Evolutionary conservation across 495 filamentous ascomycete species (phyloP), one percentile per base, ranked within the genome.

Genomic region (Trichoderma reesei): DNA sequence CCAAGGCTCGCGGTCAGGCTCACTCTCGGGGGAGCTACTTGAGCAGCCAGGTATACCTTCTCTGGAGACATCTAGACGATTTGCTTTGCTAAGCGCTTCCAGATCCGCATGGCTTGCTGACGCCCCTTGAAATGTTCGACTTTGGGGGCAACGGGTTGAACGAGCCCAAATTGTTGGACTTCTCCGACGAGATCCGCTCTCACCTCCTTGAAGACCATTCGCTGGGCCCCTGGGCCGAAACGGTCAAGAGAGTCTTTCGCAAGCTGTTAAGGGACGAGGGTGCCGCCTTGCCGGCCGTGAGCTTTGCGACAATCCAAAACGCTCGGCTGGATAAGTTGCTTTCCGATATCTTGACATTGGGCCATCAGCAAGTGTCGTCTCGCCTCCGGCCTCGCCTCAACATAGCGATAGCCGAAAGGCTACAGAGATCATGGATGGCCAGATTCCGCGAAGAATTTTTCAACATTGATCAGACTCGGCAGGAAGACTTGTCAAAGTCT

Each of bases 311-410:
- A 1, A 72, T 79, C 61, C 73, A 72, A 64, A 36, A 67, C n/a
- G 74, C 78, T 26, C 75, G 71, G 4, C 73, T 79, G 1, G 78
- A 80, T 64, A 79, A 76, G 67, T 44, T 80, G 41, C 59, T 80
- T 0, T 66, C 66, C 16, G 75, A 77, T 14, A 67, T 80, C 3
- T 62, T 73, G 5, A 64, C 68, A 31, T 68, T 65, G 54, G 67
- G 64, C 0, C 63, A 70, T 41, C 63, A 63, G 9, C 63, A 60
- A 5, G 42, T 63, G 6, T 48, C 62, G 4, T 20, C 68, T 6
- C 61, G 68, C n/a, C 63, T 67, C 0, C 67, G 66, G 48, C 64
- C 67, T 42, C 64, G 67, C 36, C 65, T 68, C 13, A 62, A 69
- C 59, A 62, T 69, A 8, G 61, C 64, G 5, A 44, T 63, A 16